Percentiles rank a stretch among this genome's conserved stretches.
phyloP scores from a whole-genome alignment of 2,329 filamentous ascomycete species.

The Phialophora macrospora region DNA sequence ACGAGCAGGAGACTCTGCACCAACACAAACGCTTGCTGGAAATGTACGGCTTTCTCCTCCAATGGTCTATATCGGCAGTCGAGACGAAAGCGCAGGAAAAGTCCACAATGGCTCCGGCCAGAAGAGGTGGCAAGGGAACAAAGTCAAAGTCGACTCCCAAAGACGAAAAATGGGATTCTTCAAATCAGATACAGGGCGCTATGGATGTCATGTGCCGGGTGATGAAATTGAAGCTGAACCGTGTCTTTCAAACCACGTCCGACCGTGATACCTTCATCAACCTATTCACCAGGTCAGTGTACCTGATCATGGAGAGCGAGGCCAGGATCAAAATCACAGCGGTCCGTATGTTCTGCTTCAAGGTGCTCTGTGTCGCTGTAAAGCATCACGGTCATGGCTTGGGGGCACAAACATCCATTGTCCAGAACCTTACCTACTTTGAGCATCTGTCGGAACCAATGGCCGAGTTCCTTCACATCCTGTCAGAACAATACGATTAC shows the following conservation, averaged over 20 bases:
- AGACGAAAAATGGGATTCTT: constrained; percentile 85
- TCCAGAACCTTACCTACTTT: constrained; percentile 97
- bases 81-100: constrained; percentile 94
- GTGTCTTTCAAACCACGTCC: constrained; percentile 94
- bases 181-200: constrained; percentile 81
- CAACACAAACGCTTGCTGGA: constrained; percentile 92
- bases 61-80: constrained; percentile 94
- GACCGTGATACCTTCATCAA: constrained; percentile 94
- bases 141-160: constrained; percentile 72
- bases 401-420: constrained; percentile 94
- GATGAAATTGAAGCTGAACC: constrained; percentile 85
- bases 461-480: constrained; percentile 95
- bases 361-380: constrained; percentile 91
- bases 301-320: constrained; percentile 92
- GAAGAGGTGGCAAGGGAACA: constrained; percentile 73
- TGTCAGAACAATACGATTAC: constrained; percentile 97
- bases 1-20: constrained; percentile 84
- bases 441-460: constrained; percentile 98
- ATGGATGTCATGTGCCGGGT: constrained; percentile 96
- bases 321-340: constrained; percentile 84
- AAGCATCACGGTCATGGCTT: constrained; percentile 98
- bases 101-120: constrained; percentile 70
- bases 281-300: constrained; percentile 88
- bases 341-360: constrained; percentile 96
- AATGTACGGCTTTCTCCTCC: constrained; percentile 89